Percentiles rank a stretch among this genome's conserved stretches.
Evolutionary conservation across 371 early-diverging fungal genomes (phyloP).

Genomic region (Gilbertella persicaria): DNA sequence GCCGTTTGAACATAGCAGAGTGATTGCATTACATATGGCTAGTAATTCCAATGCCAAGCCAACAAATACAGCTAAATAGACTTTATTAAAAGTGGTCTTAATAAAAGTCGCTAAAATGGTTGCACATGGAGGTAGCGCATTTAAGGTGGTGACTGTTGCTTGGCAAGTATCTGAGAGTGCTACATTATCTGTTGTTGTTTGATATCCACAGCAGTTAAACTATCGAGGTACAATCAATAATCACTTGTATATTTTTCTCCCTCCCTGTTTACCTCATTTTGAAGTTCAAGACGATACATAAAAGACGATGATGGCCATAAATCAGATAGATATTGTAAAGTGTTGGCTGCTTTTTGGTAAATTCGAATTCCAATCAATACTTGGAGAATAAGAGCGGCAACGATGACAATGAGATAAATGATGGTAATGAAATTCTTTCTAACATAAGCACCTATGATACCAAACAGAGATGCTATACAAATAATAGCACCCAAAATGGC

Average conservation of each 20-base stretch:
- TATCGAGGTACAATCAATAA: constrained; percentile 3
- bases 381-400: constrained; percentile 42
- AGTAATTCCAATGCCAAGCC: constrained; percentile 43
- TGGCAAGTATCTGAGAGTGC: constrained; percentile 27
- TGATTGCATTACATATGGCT: constrained; percentile 46
- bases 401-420: constrained; percentile 41
- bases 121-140: constrained; percentile 31
- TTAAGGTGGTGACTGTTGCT: constrained; percentile 9
- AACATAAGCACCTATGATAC: constrained; percentile 35
- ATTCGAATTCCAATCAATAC: constrained; percentile 43
- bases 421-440: constrained; percentile 29
- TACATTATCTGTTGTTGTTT: constrained; percentile 34
- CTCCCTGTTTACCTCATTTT: constrained; percentile 25
- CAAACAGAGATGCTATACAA: constrained; percentile 40
- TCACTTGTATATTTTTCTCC: not conserved
- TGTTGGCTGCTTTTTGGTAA: constrained; percentile 41
- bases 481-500: constrained; percentile 45
- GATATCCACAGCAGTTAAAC: constrained; percentile 52
- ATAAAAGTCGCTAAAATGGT: constrained; percentile 23
- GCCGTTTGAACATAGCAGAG: constrained; percentile 37
- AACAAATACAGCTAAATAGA: constrained; percentile 43
- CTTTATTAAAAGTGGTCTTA: constrained; percentile 30
- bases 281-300: constrained; percentile 26
- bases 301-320: constrained; percentile 32
- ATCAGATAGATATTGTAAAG: constrained; percentile 30